These are phyloP conservation scores for Candida piceae DNA, from an alignment of 805 yeast genomes.

Conservation along the genomic window DNA sequence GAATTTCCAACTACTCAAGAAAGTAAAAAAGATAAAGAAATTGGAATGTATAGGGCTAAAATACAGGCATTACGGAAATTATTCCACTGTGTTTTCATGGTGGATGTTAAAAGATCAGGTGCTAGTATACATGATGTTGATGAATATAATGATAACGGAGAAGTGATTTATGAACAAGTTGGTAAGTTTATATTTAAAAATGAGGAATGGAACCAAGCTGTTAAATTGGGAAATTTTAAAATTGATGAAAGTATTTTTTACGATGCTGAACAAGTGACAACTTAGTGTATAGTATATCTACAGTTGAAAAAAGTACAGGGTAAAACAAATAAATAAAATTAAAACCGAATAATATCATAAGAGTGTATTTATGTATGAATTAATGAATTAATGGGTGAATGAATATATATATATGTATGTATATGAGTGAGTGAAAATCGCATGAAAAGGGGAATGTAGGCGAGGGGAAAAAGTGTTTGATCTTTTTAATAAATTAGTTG, in stretches of 20 bases:
- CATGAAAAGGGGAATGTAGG: too few relatives aligned
- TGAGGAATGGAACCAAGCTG: slow-evolving; percentile 33
- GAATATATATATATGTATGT: too few relatives aligned
- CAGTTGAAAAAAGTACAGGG: too few relatives aligned
- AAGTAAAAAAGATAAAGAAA: slow-evolving; percentile 31
- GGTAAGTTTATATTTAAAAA: slow-evolving; percentile 44
- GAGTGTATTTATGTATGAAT: too few relatives aligned
- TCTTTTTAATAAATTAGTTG: too few relatives aligned
- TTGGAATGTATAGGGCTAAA: slow-evolving; percentile 23
- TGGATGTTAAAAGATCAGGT: slow-evolving; percentile 6
- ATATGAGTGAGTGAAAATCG: too few relatives aligned
- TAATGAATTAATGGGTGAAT: too few relatives aligned
- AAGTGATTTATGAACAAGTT: slow-evolving; percentile 25
- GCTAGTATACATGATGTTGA: background rate
- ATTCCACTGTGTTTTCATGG: slow-evolving; percentile 34
- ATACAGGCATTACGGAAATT: slow-evolving; percentile 41
- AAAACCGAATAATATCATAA: too few relatives aligned
- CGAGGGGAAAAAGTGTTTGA: too few relatives aligned
- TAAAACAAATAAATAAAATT: slow-evolving; percentile 1
- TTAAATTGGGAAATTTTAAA: slow-evolving; percentile 26
- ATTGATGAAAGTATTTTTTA: slow-evolving; percentile 37
- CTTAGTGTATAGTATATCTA: background rate
- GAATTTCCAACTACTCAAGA: slow-evolving; percentile 60
- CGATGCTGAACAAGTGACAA: slow-evolving; percentile 9
- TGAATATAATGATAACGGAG: too few relatives aligned